Base-by-base conservation (phyloP, 768 basidiomycete species). In the Pleurotus eryngii region DNA sequence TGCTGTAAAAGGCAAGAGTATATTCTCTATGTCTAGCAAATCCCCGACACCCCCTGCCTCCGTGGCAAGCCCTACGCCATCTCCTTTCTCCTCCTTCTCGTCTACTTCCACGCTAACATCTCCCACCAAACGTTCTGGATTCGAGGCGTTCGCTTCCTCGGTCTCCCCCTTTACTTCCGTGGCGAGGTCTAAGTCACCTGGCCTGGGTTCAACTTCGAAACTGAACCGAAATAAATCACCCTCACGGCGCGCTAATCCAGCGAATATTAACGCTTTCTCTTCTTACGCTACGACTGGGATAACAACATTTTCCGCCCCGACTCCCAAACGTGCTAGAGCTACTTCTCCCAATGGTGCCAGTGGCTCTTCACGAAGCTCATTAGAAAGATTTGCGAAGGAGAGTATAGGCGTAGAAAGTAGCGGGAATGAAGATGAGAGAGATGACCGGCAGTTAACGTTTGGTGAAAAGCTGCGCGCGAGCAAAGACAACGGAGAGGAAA, bases 401-500 rank as follows among this genome's bases (percentile, higher is more conserved):
- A 57, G 64, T 1, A 64, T 73, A 14, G 63, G 62, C 20, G 65
- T 66, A 4, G 76, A 77, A 46, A 35, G 30, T 8, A 78, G 76
- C 59, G 74, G 70, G 5, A 78, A 68, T 9, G 80, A 81, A 20
- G 82, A 81, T 30, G 81, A 80, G 14, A 72, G 76, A 27, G 75
- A 75, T 5, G 78, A 79, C 4, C 67, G 66, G 59, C 61, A 68
- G 30, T 68, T 70, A 55, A 70, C 73, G 54, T 90, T 90, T 69
- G 84, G 87, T 9, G 88, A 85, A 66, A 84, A 81, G 56, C 66
- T 90, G 61, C 75, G 89, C 51, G 85, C 87, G 7, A 76, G 77
- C 27, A 82, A 77, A 66, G 85, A 85, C 53, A 82, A 80, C 3
- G 81, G 85, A 0, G 81, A 82, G 12, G 80, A 80, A 12, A 74